Evolutionary conservation across 2,329 filamentous ascomycete species (phyloP).

Genomic region (Mariannaea sp.): DNA sequence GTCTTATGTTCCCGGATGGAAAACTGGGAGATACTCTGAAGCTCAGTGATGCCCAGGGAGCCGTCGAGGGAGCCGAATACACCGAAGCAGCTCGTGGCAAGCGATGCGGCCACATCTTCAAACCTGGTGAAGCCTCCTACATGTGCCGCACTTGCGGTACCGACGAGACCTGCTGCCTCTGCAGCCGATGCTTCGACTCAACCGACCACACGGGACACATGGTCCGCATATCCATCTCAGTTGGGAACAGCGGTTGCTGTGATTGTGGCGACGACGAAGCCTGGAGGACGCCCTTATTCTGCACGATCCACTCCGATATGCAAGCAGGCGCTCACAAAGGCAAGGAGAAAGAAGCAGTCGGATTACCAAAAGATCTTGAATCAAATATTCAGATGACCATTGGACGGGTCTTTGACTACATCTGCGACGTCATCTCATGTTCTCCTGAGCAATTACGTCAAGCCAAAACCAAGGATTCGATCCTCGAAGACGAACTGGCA

Average conservation of each 20-base stretch:
- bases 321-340: constrained; percentile 58
- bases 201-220: constrained; percentile 94
- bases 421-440: constrained; percentile 97
- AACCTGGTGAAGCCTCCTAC: constrained; percentile 90
- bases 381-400: constrained; percentile 85
- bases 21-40: constrained; percentile 70
- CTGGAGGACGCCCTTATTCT: constrained; percentile 85
- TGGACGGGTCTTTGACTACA: constrained; percentile 84
- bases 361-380: constrained; percentile 75
- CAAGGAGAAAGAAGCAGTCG: constrained; percentile 62
- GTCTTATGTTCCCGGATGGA: constrained; percentile 81
- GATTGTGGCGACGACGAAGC: constrained; percentile 97
- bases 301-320: constrained; percentile 83
- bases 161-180: constrained; percentile 95
- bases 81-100: constrained; percentile 89
- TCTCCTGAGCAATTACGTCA: constrained; percentile 93
- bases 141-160: constrained; percentile 91
- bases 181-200: constrained; percentile 90
- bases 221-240: constrained; percentile 85
- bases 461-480: constrained; percentile 80
- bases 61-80: constrained; percentile 93
- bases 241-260: constrained; percentile 93
- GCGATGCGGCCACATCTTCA: constrained; percentile 97
- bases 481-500: constrained; percentile 77
- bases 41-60: constrained; percentile 84